Evolutionary conservation across 2,329 filamentous ascomycete genomes (phyloP), one percentile per base, ranked within the genome.

Genomic region (Aspergillus udagawae): DNA sequence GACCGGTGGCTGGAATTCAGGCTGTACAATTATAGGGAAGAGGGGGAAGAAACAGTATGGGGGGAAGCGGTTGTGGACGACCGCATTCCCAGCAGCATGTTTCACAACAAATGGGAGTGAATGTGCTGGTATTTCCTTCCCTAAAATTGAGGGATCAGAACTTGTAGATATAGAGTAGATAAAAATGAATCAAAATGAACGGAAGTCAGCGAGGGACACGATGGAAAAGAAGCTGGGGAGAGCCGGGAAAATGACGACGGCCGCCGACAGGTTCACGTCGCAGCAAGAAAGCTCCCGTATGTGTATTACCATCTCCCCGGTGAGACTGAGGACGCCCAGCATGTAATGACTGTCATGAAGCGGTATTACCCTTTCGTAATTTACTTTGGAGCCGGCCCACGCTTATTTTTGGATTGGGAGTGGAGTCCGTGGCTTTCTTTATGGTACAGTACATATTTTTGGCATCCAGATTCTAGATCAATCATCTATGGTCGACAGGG

Each of bases 11-110:
- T 17, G 35, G 28, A 42, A 41, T 50, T 52, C 4, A 25, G 41
- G 35, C 23, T 29, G 41, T 51, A 49, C 28, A 55, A 50, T 51
- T 41, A 35, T 35, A 35, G 32, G 44, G 53, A 49, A 28, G 53
- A 52, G 53, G 50, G 44, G 56, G 32, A 17, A 25, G 35, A 52
- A 55, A 21, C 20, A 44, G 49, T 17, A 48, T 38, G 53, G 27
- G 23, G 44, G 6, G 17, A 2, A 41, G n/a, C 44, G n/a, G 51
- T 29, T 44, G 52, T 20, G 35, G 50, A 52, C n/a, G 49, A 23
- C 54, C 51, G 35, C 48, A 60, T 41, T 42, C 44, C 53, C 53
- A 53, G 44, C 45, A 56, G 51, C 56, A 59, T 56, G 12, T 51
- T 45, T 55, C 38, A 41, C 56, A 21, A 38, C 32, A 55, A 38